These are phyloP conservation scores for Erysimum cheiranthoides DNA, from an alignment of 345 rosid genomes.

Conservation along the genomic window DNA sequence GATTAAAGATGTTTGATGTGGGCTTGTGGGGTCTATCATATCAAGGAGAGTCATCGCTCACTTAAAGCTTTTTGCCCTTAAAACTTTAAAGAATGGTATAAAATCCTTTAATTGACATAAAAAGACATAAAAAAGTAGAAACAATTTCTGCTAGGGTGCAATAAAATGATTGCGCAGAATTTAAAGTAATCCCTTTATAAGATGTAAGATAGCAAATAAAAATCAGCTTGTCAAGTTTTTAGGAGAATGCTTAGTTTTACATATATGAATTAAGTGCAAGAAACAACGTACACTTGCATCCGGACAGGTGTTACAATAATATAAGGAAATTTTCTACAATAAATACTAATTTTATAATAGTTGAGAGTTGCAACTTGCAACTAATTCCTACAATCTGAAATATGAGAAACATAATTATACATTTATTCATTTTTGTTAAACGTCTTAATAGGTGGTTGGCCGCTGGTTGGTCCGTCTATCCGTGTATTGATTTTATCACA, in stretches of 20 bases:
- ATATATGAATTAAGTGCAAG: background rate
- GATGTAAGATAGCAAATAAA: constrained; percentile 9
- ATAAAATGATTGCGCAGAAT: background rate
- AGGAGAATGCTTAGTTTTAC: constrained; percentile 18
- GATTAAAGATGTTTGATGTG: background rate
- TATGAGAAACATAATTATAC: constrained; percentile 15
- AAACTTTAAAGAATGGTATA: background rate
- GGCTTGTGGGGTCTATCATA: background rate
- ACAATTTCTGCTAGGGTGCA: background rate
- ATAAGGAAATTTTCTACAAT: background rate
- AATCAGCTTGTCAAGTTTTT: background rate
- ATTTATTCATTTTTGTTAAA: constrained; percentile 33
- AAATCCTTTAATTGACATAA: background rate
- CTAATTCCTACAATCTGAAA: constrained; percentile 21
- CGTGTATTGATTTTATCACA: constrained; percentile 28
- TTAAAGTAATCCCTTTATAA: background rate
- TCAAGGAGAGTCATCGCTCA: background rate
- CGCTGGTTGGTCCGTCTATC: constrained; percentile 35
- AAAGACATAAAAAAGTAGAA: background rate
- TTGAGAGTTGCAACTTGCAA: constrained; percentile 38
- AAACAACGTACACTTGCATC: constrained; percentile 1
- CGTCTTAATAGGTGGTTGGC: constrained; percentile 43
- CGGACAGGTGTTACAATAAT: background rate
- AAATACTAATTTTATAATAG: constrained; percentile 7
- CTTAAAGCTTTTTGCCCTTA: background rate